Conservation (phyloP, 1,284 basidiomycete genomes). For the Ustilago shanxiensis region DNA sequence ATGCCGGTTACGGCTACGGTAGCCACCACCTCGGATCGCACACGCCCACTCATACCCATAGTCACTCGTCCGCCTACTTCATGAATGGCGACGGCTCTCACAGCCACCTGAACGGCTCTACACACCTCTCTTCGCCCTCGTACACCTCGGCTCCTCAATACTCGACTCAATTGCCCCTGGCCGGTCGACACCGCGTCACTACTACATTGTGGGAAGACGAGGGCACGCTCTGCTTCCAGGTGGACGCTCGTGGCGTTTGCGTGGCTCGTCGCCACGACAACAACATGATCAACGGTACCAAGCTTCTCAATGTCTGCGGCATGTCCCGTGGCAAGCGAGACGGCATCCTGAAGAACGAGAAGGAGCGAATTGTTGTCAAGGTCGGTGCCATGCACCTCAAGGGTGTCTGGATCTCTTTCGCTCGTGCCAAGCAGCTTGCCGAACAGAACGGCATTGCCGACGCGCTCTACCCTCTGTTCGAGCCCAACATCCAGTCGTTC, state of each 20-base stretch:
- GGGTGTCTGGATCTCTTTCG: conserved; percentile 70
- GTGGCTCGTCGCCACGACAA: conserved; percentile 69
- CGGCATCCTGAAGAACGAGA: conserved; percentile 69
- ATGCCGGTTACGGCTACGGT: conserved; percentile 48
- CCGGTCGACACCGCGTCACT: conserved; percentile 67
- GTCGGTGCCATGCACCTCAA: conserved; percentile 70
- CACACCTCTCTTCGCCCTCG: conserved; percentile 55
- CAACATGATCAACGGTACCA: conserved; percentile 71
- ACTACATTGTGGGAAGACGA: conserved; percentile 70
- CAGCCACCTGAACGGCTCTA: conserved; percentile 53
- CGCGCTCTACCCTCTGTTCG: conserved; percentile 69
- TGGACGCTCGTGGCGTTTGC: conserved; percentile 68
- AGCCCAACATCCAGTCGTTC: conserved; percentile 69
- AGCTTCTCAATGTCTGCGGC: conserved; percentile 69
- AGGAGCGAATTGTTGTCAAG: conserved; percentile 70
- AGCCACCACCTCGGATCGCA: conserved; percentile 53
- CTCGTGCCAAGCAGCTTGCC: conserved; percentile 67
- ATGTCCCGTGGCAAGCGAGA: conserved; percentile 70
- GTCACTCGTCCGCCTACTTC: conserved; percentile 53
- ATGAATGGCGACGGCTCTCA: conserved; percentile 55
- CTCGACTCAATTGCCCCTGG: conserved; percentile 64
- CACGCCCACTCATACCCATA: conserved; percentile 51
- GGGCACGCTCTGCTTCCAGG: conserved; percentile 69
- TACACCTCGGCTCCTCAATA: conserved; percentile 65
- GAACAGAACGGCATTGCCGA: conserved; percentile 68